Evolutionary conservation across 495 filamentous ascomycete species (phyloP).

Genomic region (Podospora sp.): DNA sequence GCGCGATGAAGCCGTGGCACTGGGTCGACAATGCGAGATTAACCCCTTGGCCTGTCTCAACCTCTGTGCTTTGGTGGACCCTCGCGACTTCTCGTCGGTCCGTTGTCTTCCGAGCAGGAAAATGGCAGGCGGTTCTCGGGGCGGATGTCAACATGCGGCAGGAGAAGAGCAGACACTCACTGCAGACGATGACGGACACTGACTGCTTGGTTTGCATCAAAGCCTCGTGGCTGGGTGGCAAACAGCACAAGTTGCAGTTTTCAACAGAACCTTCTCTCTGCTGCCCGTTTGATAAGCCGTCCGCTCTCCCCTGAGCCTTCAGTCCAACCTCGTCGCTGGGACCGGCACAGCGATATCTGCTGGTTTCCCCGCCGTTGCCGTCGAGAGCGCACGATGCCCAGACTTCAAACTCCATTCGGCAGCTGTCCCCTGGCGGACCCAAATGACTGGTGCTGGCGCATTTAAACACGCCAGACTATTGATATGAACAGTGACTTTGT

Average conservation of each 20-base stretch:
- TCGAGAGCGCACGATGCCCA: not conserved
- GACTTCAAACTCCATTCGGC: not conserved
- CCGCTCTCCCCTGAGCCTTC: not conserved
- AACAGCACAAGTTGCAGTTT: not conserved
- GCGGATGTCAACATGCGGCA: not conserved
- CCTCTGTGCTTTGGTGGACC: not conserved
- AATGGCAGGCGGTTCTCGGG: not conserved
- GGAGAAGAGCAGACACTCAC: too few species aligned
- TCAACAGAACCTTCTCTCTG: not conserved
- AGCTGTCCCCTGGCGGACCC: not conserved
- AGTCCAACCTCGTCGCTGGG: not conserved
- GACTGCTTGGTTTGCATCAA: too few species aligned
- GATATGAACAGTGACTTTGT: not conserved
- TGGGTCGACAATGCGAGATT: constrained; percentile 20
- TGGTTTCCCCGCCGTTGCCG: not conserved
- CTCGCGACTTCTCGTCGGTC: not conserved
- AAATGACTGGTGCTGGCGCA: not conserved
- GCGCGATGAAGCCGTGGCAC: constrained; percentile 21
- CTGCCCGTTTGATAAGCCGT: not conserved
- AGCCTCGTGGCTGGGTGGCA: not conserved
- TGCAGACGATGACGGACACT: not conserved
- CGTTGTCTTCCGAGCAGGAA: not conserved
- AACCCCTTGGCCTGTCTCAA: not conserved
- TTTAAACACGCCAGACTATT: not conserved
- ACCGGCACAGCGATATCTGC: not conserved